Evolutionary conservation across 202 grass and related monocot species (phyloP).

Genomic region (Dendrocalamus latiflorus): DNA sequence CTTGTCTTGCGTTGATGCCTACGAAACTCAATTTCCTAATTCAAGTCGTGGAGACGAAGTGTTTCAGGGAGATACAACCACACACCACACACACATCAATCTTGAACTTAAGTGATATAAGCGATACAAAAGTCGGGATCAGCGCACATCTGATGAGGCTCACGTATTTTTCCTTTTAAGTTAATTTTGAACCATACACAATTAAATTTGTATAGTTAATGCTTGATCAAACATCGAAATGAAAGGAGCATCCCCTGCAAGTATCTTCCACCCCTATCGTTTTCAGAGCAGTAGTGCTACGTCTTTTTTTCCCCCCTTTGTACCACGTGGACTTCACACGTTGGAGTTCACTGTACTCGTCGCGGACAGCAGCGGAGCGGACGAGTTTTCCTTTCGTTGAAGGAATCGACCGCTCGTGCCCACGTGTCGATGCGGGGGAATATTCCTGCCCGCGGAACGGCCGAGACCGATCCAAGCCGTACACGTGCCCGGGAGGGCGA

Average conservation of each 20-base stretch:
- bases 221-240: background rate
- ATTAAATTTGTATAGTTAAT: background rate
- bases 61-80: background rate
- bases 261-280: background rate
- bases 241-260: background rate
- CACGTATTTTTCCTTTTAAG: background rate
- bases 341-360: background rate
- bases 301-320: background rate
- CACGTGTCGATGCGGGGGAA: background rate
- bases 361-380: background rate
- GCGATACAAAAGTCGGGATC: background rate
- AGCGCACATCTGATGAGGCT: background rate
- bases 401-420: background rate
- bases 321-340: background rate
- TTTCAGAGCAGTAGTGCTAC: background rate
- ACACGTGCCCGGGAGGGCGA: background rate
- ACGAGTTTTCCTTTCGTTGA: background rate
- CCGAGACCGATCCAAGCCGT: conserved; percentile 1
- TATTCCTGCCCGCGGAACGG: background rate
- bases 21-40: background rate
- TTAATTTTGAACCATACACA: background rate
- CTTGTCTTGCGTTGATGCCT: too few relatives aligned
- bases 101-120: too few relatives aligned
- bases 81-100: background rate
- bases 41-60: background rate